phyloP scores from a whole-genome alignment of 2,329 filamentous ascomycete species.

The Diaporthe eres region DNA sequence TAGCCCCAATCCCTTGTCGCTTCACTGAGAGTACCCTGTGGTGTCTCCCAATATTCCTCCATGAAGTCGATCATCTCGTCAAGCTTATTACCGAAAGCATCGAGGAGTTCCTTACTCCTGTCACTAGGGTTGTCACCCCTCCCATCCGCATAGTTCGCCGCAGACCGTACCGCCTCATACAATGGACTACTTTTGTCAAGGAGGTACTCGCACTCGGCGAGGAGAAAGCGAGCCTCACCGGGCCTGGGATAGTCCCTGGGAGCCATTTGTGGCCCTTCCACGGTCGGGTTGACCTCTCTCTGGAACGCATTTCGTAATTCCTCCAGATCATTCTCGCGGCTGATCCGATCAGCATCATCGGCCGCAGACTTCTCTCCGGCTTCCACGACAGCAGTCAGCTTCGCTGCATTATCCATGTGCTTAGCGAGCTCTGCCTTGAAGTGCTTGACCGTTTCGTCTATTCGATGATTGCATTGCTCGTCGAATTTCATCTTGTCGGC shows the following conservation, averaged over 20 bases:
- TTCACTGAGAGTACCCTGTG: not conserved
- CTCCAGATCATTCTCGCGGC: not conserved
- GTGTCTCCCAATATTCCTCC: rapidly evolving
- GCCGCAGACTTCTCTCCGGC: not conserved
- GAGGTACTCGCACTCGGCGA: slow-evolving; percentile 4
- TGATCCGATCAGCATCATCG: not conserved
- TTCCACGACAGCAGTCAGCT: not conserved
- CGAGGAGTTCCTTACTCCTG: not conserved
- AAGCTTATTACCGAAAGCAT: not conserved
- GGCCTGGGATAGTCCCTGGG: not conserved
- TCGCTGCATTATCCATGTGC: not conserved
- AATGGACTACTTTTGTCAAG: not conserved
- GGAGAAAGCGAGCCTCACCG: not conserved
- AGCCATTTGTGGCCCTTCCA: not conserved
- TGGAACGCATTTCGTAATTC: not conserved
- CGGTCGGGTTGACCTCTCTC: not conserved
- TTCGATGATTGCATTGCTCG: too few relatives aligned
- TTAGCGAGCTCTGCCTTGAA: not conserved
- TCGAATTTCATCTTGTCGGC: not conserved
- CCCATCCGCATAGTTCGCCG: slow-evolving; percentile 12
- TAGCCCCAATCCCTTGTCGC: not conserved
- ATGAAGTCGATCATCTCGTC: not conserved
- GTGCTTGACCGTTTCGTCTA: not conserved
- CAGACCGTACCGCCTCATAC: not conserved
- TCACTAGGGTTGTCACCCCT: not conserved